phyloP scores from a whole-genome alignment of 345 rosid genomes.

The Eucalyptus guilfoylei region DNA sequence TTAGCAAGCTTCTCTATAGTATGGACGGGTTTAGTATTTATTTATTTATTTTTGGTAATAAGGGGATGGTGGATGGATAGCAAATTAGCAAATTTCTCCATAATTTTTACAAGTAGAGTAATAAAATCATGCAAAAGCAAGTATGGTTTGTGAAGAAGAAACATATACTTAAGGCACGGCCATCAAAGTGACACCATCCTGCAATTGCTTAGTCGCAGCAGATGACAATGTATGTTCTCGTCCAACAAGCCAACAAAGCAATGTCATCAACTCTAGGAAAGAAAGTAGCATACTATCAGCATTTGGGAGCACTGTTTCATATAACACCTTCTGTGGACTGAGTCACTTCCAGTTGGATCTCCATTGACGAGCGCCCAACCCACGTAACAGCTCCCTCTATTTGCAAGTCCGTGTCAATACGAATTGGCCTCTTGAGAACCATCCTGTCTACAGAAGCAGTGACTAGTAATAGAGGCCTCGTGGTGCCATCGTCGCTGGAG shows the following conservation, averaged over 20 bases:
- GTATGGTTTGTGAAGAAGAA: neutral
- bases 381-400: constrained; percentile 72
- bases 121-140: neutral
- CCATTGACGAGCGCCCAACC: constrained; percentile 91
- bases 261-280: neutral
- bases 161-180: neutral
- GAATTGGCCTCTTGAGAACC: constrained; percentile 54
- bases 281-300: neutral
- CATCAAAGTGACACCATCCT: neutral
- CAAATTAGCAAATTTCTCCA: neutral
- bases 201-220: neutral
- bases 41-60: neutral
- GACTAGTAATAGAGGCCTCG: constrained; percentile 63
- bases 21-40: neutral
- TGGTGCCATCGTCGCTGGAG: constrained; percentile 33
- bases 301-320: neutral
- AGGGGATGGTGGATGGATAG: neutral
- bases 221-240: neutral
- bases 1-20: neutral
- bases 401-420: constrained; percentile 39
- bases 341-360: constrained; percentile 70
- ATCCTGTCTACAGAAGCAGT: constrained; percentile 91
- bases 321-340: constrained; percentile 42
- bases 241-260: neutral
- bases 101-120: neutral